These are phyloP conservation scores for Circinella umbellata DNA, from an alignment of 371 early-diverging fungal genomes.

Conservation along the genomic window DNA sequence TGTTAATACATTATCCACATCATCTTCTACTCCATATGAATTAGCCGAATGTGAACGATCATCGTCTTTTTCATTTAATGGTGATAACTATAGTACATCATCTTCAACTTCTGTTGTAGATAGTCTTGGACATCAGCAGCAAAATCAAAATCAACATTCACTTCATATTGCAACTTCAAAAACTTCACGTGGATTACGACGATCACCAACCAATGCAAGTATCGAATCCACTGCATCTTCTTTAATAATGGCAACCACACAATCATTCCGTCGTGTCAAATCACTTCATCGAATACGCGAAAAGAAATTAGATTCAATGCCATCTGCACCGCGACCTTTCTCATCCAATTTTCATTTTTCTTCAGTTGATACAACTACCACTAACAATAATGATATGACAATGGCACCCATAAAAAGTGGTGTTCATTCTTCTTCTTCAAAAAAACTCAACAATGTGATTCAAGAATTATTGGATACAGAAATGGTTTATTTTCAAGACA, in stretches of 20 bases:
- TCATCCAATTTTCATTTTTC: conserved; percentile 7
- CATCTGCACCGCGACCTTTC: conserved; percentile 2
- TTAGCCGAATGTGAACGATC: neutral
- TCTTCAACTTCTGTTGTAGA: neutral
- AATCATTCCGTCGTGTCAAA: conserved; percentile 17
- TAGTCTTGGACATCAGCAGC: too few species aligned
- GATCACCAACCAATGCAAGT: conserved; percentile 7
- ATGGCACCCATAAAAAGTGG: neutral
- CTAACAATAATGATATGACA: neutral
- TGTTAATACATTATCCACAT: neutral
- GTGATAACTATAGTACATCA: neutral
- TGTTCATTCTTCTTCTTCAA: neutral
- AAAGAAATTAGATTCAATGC: neutral
- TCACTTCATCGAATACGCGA: conserved; percentile 13
- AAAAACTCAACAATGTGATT: conserved; percentile 33
- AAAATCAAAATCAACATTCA: neutral
- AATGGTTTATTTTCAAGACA: conserved; percentile 62
- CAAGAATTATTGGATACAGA: conserved; percentile 78
- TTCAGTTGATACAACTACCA: neutral
- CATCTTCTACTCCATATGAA: neutral
- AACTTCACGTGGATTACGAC: conserved; percentile 6
- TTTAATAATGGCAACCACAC: neutral
- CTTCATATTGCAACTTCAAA: neutral
- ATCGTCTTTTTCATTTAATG: neutral
- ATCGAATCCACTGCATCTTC: conserved; percentile 11